A percentile compares a stretch with the other conserved stretches of the same genome.
phyloP scores from a whole-genome alignment of 768 basidiomycete species.

The Mycena alexandri region DNA sequence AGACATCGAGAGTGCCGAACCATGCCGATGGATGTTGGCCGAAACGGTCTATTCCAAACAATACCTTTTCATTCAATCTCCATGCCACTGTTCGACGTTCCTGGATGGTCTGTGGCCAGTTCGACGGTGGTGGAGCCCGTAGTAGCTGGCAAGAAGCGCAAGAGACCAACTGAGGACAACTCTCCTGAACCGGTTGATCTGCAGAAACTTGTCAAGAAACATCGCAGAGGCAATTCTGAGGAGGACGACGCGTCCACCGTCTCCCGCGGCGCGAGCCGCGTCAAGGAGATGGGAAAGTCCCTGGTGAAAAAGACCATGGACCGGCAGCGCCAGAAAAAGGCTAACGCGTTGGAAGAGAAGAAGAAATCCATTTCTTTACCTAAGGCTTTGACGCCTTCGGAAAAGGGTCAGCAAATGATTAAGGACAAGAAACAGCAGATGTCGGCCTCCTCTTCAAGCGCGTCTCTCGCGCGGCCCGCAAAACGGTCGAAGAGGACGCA shows the following conservation, averaged over 20 bases:
- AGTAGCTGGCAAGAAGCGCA: constrained; percentile 62
- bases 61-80: constrained; percentile 10
- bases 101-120: constrained; percentile 73
- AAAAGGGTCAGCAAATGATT: constrained; percentile 28
- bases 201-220: constrained; percentile 70
- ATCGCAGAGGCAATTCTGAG: constrained; percentile 40
- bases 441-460: constrained; percentile 24
- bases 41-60: constrained; percentile 13
- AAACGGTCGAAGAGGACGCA: constrained; percentile 31
- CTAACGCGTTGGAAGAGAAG: constrained; percentile 39
- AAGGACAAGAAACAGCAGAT: constrained; percentile 26
- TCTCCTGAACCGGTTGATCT: constrained; percentile 51
- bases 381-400: constrained; percentile 37
- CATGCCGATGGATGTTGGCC: neutral
- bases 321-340: constrained; percentile 40
- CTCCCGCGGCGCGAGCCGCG: constrained; percentile 28
- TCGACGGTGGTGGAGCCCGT: constrained; percentile 53
- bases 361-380: constrained; percentile 42
- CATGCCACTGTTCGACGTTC: constrained; percentile 73
- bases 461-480: constrained; percentile 26
- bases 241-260: constrained; percentile 32
- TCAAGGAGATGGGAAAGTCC: constrained; percentile 30
- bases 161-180: constrained; percentile 56
- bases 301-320: constrained; percentile 35
- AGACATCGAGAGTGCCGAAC: too few relatives aligned